Conservation (phyloP, 2,329 filamentous ascomycete genomes). For the Diaporthe longicolla region DNA sequence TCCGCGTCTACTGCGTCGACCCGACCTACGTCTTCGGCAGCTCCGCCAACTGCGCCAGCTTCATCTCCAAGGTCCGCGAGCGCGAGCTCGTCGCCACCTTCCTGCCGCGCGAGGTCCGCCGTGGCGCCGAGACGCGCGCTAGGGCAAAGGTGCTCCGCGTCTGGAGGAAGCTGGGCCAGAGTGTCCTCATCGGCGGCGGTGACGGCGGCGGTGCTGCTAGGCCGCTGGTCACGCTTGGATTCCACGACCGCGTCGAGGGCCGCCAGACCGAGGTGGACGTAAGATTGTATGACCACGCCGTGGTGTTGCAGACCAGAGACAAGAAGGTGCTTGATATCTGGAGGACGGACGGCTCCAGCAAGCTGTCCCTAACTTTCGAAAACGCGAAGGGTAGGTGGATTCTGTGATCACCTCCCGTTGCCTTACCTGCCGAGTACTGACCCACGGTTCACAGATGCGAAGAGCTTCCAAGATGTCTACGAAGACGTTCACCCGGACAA, state of each 20-base stretch:
- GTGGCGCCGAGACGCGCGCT: not conserved
- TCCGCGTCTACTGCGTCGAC: slow-evolving; percentile 31
- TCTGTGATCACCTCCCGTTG: too few species aligned
- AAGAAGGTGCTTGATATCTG: slow-evolving; percentile 23
- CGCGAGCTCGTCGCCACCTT: slow-evolving; percentile 33
- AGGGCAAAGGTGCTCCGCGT: slow-evolving; percentile 25
- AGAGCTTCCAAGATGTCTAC: not conserved
- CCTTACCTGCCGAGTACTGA: not conserved
- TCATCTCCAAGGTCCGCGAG: slow-evolving; percentile 35
- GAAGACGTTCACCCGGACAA: slow-evolving; percentile 16
- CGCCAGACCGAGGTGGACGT: slow-evolving; percentile 28
- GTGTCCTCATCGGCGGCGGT: too few species aligned
- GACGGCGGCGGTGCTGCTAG: not conserved
- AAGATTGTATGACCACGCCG: not conserved
- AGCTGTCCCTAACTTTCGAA: slow-evolving; percentile 3
- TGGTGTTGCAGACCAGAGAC: not conserved
- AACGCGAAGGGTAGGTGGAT: not conserved
- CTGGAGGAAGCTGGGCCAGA: slow-evolving; percentile 16
- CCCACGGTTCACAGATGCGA: not conserved
- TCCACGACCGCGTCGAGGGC: slow-evolving; percentile 11
- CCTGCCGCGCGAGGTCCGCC: slow-evolving; percentile 14
- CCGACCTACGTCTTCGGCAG: slow-evolving; percentile 28
- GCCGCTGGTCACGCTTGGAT: slow-evolving; percentile 23
- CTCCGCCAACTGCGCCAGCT: slow-evolving; percentile 17
- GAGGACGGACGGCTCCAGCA: slow-evolving; percentile 27